phyloP scores from a whole-genome alignment of 208 protist genomes.

The Leishmania guyanensis region DNA sequence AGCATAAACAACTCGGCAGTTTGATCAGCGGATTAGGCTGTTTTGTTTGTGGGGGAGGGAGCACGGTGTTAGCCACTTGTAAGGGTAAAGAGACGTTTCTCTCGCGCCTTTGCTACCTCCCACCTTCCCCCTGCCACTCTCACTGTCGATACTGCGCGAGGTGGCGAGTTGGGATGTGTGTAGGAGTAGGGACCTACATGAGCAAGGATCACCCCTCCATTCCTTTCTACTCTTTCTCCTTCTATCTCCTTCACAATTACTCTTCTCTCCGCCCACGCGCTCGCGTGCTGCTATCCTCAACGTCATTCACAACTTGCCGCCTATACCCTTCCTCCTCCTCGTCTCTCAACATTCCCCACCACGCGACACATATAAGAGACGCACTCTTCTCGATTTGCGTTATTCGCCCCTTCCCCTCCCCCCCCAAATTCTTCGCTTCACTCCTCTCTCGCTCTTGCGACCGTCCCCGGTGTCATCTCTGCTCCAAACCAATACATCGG shows the following conservation, averaged over 20 bases:
- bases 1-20: neutral
- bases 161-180: neutral
- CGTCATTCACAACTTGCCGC: neutral
- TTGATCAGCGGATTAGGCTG: neutral
- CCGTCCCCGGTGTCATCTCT: neutral
- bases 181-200: neutral
- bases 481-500: neutral
- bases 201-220: neutral
- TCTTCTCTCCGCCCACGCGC: neutral
- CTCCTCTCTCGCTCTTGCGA: neutral
- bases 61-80: neutral
- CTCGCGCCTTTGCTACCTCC: neutral
- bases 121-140: neutral
- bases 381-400: no score
- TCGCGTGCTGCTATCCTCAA: neutral
- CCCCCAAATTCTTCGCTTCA: no score
- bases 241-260: neutral
- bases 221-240: neutral
- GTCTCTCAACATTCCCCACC: neutral
- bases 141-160: neutral
- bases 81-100: neutral
- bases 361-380: neutral
- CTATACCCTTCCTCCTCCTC: neutral
- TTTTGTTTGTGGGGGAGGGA: neutral
- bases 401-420: no score